Evolutionary conservation across 2,329 filamentous ascomycete genomes (phyloP).

Genomic region (Ceratocystis lukuohia): DNA sequence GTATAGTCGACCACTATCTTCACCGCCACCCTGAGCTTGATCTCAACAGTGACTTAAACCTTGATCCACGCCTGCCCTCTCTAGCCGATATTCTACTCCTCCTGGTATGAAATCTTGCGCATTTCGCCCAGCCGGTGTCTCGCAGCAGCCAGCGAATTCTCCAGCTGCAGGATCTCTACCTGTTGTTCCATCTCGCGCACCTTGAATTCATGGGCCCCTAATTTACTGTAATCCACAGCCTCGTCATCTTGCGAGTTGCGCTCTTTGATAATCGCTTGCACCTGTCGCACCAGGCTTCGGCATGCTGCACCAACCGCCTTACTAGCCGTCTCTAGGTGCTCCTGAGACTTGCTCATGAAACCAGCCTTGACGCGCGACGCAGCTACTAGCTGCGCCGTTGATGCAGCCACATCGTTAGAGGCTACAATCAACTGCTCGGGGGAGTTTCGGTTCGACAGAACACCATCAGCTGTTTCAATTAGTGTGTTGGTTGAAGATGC

Average conservation of each 20-base stretch:
- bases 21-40: too few relatives aligned
- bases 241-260: constrained; percentile 71
- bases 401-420: constrained; percentile 91
- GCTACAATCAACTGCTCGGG: constrained; percentile 96
- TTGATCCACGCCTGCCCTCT: not conserved
- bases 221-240: constrained; percentile 70
- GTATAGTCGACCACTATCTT: too few relatives aligned
- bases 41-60: too few relatives aligned
- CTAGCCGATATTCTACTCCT: constrained; percentile 39
- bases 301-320: constrained; percentile 89
- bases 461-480: constrained; percentile 95
- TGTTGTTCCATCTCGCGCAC: constrained; percentile 98
- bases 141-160: constrained; percentile 70
- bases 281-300: constrained; percentile 74
- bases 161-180: constrained; percentile 94
- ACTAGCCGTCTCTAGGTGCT: constrained; percentile 75
- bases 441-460: constrained; percentile 80
- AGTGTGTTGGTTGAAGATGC: constrained; percentile 86
- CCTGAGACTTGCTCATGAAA: constrained; percentile 96
- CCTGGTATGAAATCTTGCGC: constrained; percentile 91
- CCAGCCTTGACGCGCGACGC: constrained; percentile 92
- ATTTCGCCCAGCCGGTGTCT: constrained; percentile 84
- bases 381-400: constrained; percentile 89
- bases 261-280: constrained; percentile 86
- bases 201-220: constrained; percentile 95